These are phyloP conservation scores for Talaromyces atroroseus DNA, from an alignment of 2,329 filamentous ascomycete species.

Conservation along the genomic window DNA sequence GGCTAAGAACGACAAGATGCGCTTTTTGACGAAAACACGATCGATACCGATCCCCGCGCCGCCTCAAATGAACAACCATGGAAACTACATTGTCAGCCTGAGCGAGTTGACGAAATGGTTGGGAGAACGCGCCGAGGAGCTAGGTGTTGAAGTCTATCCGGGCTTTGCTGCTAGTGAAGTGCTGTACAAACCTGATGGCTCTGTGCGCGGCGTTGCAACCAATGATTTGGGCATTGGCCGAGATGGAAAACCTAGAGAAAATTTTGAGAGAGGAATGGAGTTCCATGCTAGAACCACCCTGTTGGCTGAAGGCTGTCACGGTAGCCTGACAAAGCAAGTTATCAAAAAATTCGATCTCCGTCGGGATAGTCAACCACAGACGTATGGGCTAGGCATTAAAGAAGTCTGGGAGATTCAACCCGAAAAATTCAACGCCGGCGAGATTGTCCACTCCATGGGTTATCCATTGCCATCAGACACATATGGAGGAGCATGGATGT, in stretches of 20 bases:
- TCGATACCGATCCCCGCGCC: conserved; percentile 79
- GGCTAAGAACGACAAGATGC: conserved; percentile 80
- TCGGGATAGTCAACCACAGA: conserved; percentile 85
- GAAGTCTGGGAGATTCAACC: conserved; percentile 96
- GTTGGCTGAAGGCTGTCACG: conserved; percentile 92
- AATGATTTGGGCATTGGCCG: conserved; percentile 85
- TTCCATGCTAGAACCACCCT: conserved; percentile 90
- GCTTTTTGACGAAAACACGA: conserved; percentile 78
- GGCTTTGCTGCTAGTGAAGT: conserved; percentile 94
- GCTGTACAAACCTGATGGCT: conserved; percentile 77
- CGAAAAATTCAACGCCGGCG: conserved; percentile 81
- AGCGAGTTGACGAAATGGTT: conserved; percentile 96
- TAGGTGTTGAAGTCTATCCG: conserved; percentile 92
- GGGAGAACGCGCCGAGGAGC: conserved; percentile 89
- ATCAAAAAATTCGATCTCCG: conserved; percentile 90
- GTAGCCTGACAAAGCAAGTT: conserved; percentile 89
- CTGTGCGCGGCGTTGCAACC: conserved; percentile 88
- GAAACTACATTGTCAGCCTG: conserved; percentile 94
- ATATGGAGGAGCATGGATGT: conserved; percentile 98
- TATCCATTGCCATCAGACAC: conserved; percentile 84
- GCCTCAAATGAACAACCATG: conserved; percentile 96
- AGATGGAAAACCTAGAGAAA: conserved; percentile 78
- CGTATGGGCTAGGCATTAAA: conserved; percentile 89
- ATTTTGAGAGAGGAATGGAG: conserved; percentile 95
- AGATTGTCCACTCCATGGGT: conserved; percentile 84